phyloP scores from a whole-genome alignment of 305 asterid species.

The Fraxinus floribunda region DNA sequence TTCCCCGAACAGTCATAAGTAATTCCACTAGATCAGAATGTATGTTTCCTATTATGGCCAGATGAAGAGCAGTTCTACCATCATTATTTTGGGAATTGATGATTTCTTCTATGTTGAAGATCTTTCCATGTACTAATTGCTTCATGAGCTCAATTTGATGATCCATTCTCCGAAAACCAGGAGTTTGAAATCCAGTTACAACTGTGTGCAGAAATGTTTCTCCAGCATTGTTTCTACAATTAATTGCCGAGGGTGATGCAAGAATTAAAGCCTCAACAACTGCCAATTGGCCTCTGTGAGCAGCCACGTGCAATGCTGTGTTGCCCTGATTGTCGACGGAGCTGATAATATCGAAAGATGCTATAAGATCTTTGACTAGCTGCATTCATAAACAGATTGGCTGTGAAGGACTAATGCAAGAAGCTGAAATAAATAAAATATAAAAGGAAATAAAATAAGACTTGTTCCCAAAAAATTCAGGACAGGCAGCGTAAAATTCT shows the following conservation, averaged over 20 bases:
- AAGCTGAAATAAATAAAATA: background rate
- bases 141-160: conserved; percentile 72
- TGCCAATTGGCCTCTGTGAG: conserved; percentile 76
- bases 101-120: conserved; percentile 50
- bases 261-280: conserved; percentile 70
- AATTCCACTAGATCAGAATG: conserved; percentile 75
- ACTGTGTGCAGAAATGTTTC: conserved; percentile 80
- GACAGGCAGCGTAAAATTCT: background rate
- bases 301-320: conserved; percentile 85
- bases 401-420: background rate
- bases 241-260: conserved; percentile 55
- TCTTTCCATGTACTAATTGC: conserved; percentile 45
- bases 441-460: background rate
- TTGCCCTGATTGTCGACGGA: conserved; percentile 76
- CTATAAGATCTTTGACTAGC: conserved; percentile 63
- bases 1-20: conserved; percentile 59
- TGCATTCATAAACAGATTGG: conserved; percentile 30
- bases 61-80: conserved; percentile 76
- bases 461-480: background rate
- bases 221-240: conserved; percentile 53
- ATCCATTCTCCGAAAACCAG: conserved; percentile 76
- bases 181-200: conserved; percentile 77
- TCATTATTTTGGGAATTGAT: conserved; percentile 50
- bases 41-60: conserved; percentile 72
- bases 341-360: conserved; percentile 43